Evolutionary conservation across 768 basidiomycete genomes (phyloP).

Genomic region (Russula vinacea): DNA sequence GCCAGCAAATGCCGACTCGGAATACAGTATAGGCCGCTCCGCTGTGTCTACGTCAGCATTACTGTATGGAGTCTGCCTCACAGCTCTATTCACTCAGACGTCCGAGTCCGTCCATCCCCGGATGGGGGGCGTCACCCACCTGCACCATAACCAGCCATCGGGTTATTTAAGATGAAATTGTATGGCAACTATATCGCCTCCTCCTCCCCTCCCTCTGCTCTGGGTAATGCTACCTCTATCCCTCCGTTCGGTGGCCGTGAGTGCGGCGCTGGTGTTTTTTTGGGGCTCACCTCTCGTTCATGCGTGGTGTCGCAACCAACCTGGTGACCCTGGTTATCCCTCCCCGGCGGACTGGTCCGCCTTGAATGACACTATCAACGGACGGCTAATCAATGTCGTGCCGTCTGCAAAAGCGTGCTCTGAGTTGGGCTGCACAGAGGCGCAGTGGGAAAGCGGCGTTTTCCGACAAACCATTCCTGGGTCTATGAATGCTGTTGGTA

Average conservation of each 20-base stretch:
- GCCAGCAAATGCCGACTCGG: background rate
- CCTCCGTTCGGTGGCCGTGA: background rate
- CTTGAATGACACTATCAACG: conserved; percentile 20
- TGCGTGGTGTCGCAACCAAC: conserved; percentile 27
- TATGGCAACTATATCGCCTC: too few species aligned
- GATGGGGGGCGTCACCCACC: background rate
- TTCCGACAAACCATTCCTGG: conserved; percentile 27
- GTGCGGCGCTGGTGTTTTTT: background rate
- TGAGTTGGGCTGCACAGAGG: conserved; percentile 19
- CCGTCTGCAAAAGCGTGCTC: conserved; percentile 23
- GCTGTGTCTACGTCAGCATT: conserved; percentile 1
- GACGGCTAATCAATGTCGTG: conserved; percentile 19
- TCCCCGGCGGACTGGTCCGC: conserved; percentile 16
- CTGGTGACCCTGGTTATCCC: conserved; percentile 26
- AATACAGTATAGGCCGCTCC: background rate
- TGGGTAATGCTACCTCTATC: background rate
- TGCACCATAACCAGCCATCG: background rate
- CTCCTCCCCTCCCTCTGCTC: background rate
- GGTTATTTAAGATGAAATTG: conserved; percentile 1
- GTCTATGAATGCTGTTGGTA: conserved; percentile 25
- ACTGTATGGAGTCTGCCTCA: background rate
- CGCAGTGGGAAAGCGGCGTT: conserved; percentile 24
- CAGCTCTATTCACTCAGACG: background rate
- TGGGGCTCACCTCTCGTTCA: background rate
- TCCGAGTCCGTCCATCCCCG: background rate